Evolutionary conservation across 78 protist genomes (phyloP), one percentile per base, ranked within the genome.

Genomic region (Polysphondylium violaceum): DNA sequence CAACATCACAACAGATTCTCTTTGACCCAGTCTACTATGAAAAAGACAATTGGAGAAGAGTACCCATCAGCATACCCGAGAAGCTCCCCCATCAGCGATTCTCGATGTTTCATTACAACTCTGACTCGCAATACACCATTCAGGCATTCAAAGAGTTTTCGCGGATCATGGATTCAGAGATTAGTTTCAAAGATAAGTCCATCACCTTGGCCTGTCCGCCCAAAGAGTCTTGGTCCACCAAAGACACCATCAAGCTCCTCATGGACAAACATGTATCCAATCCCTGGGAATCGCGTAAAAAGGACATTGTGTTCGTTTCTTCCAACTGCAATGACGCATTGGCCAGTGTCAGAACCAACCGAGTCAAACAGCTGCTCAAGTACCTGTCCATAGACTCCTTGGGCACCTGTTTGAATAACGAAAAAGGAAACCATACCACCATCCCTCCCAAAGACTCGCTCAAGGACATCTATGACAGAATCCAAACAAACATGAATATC

Each of bases 141-240:
- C 17, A 55, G 5, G n/a, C n/a, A n/a, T n/a, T n/a, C n/a, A n/a
- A n/a, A n/a, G n/a, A n/a, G n/a, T n/a, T n/a, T n/a, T n/a, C n/a
- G n/a, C 14, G 21, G 16, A 11, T 14, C 53, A 8, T n/a, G 5
- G 16, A 56, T 6, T 14, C 63, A 56, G 21, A 6, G 29, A 4
- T 56, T 4, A 6, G 2, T 27, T 55, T 35, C 12, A 69, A 0
- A 68, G 47, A 43, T n/a, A n/a, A 27, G 23, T 59, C 40, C 25
- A 21, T 78, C 3, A 44, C 88, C 1, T n/a, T 78, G 33, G 88
- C 88, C 47, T 78, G 88, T 50, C 75, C 88, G 51, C 88, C 88
- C 2, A 35, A 65, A 36, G 1, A 6, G 2, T 43, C 59, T 11
- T 31, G n/a, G 21, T 14, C 40, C 7, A 33, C 23, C 38, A 55